Conservation (phyloP, 2,329 filamentous ascomycete genomes). For the Ambrosiella xylebori region DNA sequence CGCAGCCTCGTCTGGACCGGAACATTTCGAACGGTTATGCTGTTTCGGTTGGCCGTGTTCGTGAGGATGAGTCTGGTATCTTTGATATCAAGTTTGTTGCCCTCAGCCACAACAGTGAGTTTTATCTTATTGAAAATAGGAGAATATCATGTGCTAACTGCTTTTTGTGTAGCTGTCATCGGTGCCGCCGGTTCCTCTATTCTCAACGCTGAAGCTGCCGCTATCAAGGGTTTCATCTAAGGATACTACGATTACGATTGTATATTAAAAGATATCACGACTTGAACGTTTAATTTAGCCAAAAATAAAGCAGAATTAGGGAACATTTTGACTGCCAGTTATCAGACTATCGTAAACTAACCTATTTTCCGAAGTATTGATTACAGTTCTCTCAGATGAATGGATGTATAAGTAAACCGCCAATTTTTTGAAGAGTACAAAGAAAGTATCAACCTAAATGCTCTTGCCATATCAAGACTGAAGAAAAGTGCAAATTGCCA, state of each 20-base stretch:
- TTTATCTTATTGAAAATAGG: not conserved
- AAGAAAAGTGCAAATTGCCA: not conserved
- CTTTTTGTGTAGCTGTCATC: constrained; percentile 50
- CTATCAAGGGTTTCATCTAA: constrained; percentile 72
- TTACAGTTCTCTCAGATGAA: no score
- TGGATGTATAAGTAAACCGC: no score
- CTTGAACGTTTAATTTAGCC: not conserved
- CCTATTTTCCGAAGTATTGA: no score
- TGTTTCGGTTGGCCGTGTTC: constrained; percentile 72
- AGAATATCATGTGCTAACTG: constrained; percentile 22
- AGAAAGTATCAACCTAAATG: no score
- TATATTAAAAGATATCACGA: constrained; percentile 1
- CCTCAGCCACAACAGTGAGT: constrained; percentile 60
- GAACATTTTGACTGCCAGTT: no score
- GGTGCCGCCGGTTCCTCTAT: constrained; percentile 93
- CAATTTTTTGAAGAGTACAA: no score
- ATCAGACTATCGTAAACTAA: no score
- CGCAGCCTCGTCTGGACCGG: constrained; percentile 79
- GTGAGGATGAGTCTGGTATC: constrained; percentile 72
- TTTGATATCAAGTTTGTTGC: constrained; percentile 94
- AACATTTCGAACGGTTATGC: constrained; percentile 76
- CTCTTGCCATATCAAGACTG: no score
- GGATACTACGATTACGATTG: not conserved
- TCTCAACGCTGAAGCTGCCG: constrained; percentile 80
- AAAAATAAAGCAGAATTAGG: not conserved